phyloP scores from a whole-genome alignment of 352 stramenopile genomes.

The Globisporangium canariense region DNA sequence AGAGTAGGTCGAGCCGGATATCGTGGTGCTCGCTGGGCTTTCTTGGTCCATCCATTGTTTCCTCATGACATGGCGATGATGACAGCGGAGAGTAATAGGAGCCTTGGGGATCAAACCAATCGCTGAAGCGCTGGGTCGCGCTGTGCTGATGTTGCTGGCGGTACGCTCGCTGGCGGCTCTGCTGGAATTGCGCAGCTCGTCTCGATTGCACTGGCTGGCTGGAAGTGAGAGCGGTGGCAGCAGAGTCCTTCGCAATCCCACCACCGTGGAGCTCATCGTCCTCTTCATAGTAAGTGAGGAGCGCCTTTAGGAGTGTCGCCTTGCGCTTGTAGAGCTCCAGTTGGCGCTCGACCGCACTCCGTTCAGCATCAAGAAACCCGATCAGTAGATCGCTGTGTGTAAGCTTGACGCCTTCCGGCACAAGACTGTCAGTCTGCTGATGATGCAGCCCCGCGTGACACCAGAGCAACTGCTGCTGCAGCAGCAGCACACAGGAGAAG shows the following conservation, averaged over 20 bases:
- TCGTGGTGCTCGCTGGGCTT: not conserved
- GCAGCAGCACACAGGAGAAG: not conserved
- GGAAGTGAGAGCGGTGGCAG: not conserved
- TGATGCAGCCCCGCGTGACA: not conserved
- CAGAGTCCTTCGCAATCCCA: not conserved
- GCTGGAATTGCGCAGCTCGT: not conserved
- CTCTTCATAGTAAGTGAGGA: not conserved
- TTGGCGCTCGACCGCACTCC: not conserved
- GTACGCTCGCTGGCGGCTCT: constrained; percentile 6
- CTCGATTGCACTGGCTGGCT: not conserved
- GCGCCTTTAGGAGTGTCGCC: constrained; percentile 1
- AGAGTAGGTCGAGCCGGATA: constrained; percentile 12
- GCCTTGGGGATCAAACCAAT: constrained; percentile 15
- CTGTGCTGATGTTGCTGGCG: constrained; percentile 11
- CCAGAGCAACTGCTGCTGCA: not conserved
- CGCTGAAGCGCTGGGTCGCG: constrained; percentile 11
- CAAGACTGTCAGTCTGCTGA: not conserved
- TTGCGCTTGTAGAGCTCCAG: constrained; percentile 12
- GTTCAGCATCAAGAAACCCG: constrained; percentile 2
- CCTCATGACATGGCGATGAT: not conserved
- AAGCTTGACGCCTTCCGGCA: no score
- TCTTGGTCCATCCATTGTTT: not conserved
- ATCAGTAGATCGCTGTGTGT: not conserved
- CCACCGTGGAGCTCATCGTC: not conserved
- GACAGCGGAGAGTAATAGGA: not conserved